A percentile compares a stretch with the other conserved stretches of the same genome.
phyloP scores from a whole-genome alignment of 148 eudicot species.

The Suaeda aralocaspica region DNA sequence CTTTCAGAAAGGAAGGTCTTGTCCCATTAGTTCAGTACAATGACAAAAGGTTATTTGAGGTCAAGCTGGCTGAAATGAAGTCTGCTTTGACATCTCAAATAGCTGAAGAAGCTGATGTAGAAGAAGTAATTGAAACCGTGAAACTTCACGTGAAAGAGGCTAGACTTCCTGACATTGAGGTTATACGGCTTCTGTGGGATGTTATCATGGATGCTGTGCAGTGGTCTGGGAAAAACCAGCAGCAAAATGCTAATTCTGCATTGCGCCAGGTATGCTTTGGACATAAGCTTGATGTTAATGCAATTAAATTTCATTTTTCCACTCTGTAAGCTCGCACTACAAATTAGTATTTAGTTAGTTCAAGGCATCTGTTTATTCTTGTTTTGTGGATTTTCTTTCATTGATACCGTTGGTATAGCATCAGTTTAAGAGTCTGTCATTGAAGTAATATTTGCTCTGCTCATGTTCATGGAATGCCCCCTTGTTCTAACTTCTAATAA shows the following conservation, averaged over 20 bases:
- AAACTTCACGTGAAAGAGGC: slow-evolving; percentile 88
- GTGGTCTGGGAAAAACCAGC: slow-evolving; percentile 99
- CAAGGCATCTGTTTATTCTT: neutral
- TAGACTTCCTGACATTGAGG: slow-evolving; percentile 90
- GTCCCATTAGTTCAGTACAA: slow-evolving; percentile 68
- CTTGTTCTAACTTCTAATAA: too few species aligned
- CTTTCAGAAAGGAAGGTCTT: slow-evolving; percentile 73
- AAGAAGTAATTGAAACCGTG: slow-evolving; percentile 82
- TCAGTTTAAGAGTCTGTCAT: neutral
- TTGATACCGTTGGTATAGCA: neutral
- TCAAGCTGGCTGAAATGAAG: slow-evolving; percentile 93
- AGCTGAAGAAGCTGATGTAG: slow-evolving; percentile 78
- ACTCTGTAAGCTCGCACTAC: neutral
- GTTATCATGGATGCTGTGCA: slow-evolving; percentile 97
- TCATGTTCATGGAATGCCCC: too few species aligned
- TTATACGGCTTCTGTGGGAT: slow-evolving; percentile 89
- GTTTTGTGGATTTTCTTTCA: neutral
- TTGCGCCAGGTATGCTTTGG: slow-evolving; percentile 70
- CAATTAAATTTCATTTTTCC: neutral
- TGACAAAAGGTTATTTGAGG: slow-evolving; percentile 91
- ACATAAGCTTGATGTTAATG: neutral
- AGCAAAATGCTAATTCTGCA: slow-evolving; percentile 93
- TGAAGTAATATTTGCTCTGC: neutral
- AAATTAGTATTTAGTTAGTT: neutral
- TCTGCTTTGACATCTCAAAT: slow-evolving; percentile 80